Evolutionary conservation across 192 early-diverging fungal species (phyloP), one percentile per base, ranked within the genome.

Genomic region (Backusella mclennaniae): DNA sequence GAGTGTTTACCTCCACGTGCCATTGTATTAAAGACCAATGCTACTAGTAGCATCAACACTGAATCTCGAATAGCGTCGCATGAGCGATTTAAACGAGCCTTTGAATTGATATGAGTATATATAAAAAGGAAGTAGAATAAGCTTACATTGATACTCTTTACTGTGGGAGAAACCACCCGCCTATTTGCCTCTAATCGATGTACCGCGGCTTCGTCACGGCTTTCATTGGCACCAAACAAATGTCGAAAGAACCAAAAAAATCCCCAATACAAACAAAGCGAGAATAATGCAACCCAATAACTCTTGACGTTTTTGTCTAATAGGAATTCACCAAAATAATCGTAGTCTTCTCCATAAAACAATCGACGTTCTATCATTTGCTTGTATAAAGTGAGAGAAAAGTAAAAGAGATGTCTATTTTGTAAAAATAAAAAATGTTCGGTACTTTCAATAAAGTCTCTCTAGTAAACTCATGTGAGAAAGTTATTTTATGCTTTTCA

Each of bases 261-360:
- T 11, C 68, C 68, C 68, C 68, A 69, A 38, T 41, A 69, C 19
- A 69, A 36, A 26, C 68, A 69, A 12, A 69, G 35, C 26, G 68
- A 35, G 21, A 39, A 69, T 4, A 36, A 12, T 39, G 68, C 68
- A 21, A 38, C 8, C 68, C 68, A 69, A 69, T 69, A 69, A 39
- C 68, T 38, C 35, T 69, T 69, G 35, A 69, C 68, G 4, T 69
- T 21, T 21, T 23, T 23, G 11, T 38, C 38, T 23, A 38, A 14
- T 4, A 69, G 19, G 19, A 69, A 69, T 41, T 69, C 68, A 23
- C 68, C 68, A 69, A 69, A 69, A 5, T 69, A 69, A 69, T 69
- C 68, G 26, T 69, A 69, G 4, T 69, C 68, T 69, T 36, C 68
- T 26, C 56, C 56, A 63, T 63, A 63, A 63, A 63, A 63, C 12